Conservation (phyloP, 1,284 basidiomycete species). For the Phellinidium pouzarii region DNA sequence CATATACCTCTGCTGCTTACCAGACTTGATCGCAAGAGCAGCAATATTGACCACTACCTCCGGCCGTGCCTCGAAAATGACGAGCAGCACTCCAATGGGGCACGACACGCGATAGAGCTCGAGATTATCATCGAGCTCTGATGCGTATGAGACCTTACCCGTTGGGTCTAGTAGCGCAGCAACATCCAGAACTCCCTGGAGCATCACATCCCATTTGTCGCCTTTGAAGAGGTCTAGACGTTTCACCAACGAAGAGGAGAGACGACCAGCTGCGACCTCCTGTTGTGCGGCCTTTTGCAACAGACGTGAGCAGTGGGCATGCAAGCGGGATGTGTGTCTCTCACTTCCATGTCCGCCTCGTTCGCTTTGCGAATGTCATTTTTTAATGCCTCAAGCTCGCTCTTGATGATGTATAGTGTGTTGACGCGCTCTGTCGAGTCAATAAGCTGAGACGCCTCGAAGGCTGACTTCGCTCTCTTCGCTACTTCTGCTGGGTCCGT, state of each 20-base stretch:
- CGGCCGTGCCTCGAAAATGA: slow-evolving; percentile 97
- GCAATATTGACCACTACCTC: slow-evolving; percentile 99
- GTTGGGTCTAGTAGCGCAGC: slow-evolving; percentile 82
- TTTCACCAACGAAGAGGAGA: slow-evolving; percentile 77
- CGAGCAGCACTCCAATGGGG: slow-evolving; percentile 92
- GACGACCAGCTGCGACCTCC: slow-evolving; percentile 77
- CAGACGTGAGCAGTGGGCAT: background rate
- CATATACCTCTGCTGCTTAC: slow-evolving; percentile 35
- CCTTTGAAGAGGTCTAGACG: slow-evolving; percentile 80
- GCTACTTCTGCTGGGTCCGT: slow-evolving; percentile 43
- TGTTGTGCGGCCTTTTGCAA: slow-evolving; percentile 57
- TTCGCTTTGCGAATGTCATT: slow-evolving; percentile 76
- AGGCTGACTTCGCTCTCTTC: slow-evolving; percentile 71
- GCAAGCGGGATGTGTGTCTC: slow-evolving; percentile 16
- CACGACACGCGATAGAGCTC: slow-evolving; percentile 94
- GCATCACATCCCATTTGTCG: slow-evolving; percentile 93
- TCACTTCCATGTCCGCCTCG: slow-evolving; percentile 69
- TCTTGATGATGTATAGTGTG: slow-evolving; percentile 67
- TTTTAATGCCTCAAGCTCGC: slow-evolving; percentile 58
- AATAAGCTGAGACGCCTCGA: slow-evolving; percentile 80
- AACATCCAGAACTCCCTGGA: slow-evolving; percentile 87
- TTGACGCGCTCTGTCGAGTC: slow-evolving; percentile 57
- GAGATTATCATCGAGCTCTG: slow-evolving; percentile 77
- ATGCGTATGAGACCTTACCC: slow-evolving; percentile 83
- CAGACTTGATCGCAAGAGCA: slow-evolving; percentile 92